phyloP scores from a whole-genome alignment of 345 rosid genomes.

The Bretschneidera sinensis region DNA sequence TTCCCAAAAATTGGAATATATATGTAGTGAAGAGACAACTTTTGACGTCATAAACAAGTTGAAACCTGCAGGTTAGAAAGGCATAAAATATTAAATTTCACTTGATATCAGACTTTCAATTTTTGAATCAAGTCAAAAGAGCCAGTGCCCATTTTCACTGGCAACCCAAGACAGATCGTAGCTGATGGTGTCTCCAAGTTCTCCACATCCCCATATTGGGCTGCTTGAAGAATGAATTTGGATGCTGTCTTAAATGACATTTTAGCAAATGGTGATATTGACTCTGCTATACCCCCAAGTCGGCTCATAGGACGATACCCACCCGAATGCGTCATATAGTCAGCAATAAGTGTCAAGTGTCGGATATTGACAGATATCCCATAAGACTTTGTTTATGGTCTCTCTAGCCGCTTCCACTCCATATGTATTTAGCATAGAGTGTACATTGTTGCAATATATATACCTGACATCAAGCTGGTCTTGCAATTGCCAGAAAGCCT shows the following conservation, averaged over 20 bases:
- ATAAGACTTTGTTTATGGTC: slow-evolving; percentile 68
- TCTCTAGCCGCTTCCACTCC: slow-evolving; percentile 99
- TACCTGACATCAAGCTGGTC: slow-evolving; percentile 73
- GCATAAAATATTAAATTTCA: background rate
- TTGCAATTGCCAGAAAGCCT: slow-evolving; percentile 59
- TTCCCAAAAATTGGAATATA: background rate
- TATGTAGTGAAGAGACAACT: background rate
- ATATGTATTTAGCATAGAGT: slow-evolving; percentile 63
- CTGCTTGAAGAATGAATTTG: slow-evolving; percentile 87
- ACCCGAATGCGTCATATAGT: slow-evolving; percentile 85
- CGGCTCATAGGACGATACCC: slow-evolving; percentile 91
- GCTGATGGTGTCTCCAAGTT: slow-evolving; percentile 80
- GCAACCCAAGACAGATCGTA: slow-evolving; percentile 87
- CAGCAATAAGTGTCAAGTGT: slow-evolving; percentile 79
- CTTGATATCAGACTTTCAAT: slow-evolving; percentile 28
- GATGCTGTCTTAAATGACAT: slow-evolving; percentile 95
- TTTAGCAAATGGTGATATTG: slow-evolving; percentile 72
- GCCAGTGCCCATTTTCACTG: slow-evolving; percentile 88
- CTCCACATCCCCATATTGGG: slow-evolving; percentile 63
- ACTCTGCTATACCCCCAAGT: slow-evolving; percentile 80
- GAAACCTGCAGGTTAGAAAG: too few species aligned
- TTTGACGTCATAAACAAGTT: background rate
- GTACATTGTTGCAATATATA: slow-evolving; percentile 72
- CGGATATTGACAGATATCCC: slow-evolving; percentile 74
- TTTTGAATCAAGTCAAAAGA: slow-evolving; percentile 84